Conservation (phyloP, 257 asterid genomes). For the Ophiorrhiza pumila region DNA sequence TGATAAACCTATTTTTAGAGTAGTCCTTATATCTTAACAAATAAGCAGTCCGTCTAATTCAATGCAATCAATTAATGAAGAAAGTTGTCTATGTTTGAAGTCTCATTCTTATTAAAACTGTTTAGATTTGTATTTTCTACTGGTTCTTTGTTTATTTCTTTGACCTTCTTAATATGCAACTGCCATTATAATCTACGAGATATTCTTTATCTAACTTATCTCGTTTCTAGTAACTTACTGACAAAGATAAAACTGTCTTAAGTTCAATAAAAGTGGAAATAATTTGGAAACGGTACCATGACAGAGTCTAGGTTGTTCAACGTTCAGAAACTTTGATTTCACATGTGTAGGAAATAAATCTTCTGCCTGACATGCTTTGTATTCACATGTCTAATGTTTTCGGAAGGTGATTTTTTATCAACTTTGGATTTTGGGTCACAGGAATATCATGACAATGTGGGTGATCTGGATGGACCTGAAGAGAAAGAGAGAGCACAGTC, state of each 20-base stretch:
- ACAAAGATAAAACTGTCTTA: not conserved
- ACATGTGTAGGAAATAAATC: not conserved
- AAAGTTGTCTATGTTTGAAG: not conserved
- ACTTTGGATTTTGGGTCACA: constrained; percentile 16
- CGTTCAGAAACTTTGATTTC: not conserved
- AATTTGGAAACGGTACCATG: not conserved
- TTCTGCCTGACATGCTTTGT: too few species aligned
- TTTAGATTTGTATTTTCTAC: not conserved
- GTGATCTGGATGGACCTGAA: constrained; percentile 96
- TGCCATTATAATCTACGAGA: not conserved
- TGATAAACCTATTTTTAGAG: not conserved
- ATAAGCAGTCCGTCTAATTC: too few species aligned
- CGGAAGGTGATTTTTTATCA: not conserved
- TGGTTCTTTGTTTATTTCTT: not conserved
- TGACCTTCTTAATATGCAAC: too few species aligned
- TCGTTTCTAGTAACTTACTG: not conserved
- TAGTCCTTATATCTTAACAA: not conserved
- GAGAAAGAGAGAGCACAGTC: constrained; percentile 90
- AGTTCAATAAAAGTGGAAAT: not conserved
- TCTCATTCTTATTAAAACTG: not conserved
- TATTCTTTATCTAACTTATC: not conserved
- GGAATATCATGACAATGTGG: constrained; percentile 92
- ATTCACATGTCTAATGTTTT: not conserved
- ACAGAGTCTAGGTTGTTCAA: not conserved
- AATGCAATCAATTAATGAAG: not conserved